These are phyloP conservation scores for Cutaneotrichosporon sp. DNA, from an alignment of 1,284 basidiomycete species.

Conservation along the genomic window DNA sequence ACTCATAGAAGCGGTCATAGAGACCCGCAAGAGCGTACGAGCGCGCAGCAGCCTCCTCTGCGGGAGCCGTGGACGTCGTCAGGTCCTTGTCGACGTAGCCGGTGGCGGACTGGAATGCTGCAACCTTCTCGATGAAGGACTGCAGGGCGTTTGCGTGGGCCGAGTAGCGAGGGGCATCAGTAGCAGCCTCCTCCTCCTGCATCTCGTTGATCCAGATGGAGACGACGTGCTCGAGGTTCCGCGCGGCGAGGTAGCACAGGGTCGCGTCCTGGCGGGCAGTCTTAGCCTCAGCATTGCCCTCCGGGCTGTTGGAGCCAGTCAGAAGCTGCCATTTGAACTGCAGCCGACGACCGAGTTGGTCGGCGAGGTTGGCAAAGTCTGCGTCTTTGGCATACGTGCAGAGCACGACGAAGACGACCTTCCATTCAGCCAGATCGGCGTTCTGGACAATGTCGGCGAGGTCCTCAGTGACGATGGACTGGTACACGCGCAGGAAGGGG, in stretches of 20 bases:
- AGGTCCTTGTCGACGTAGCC: slow-evolving; percentile 82
- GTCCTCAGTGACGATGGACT: slow-evolving; percentile 90
- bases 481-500: slow-evolving; percentile 90
- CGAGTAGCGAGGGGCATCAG: slow-evolving; percentile 61
- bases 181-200: slow-evolving; percentile 69
- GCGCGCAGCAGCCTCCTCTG: slow-evolving; percentile 55
- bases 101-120: slow-evolving; percentile 85
- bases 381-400: slow-evolving; percentile 87
- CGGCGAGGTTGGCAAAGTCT: slow-evolving; percentile 79
- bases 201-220: slow-evolving; percentile 92
- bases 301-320: slow-evolving; percentile 53
- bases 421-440: slow-evolving; percentile 91
- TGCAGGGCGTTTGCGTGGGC: slow-evolving; percentile 85
- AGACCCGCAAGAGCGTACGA: slow-evolving; percentile 77
- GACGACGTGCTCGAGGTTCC: slow-evolving; percentile 80
- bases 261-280: slow-evolving; percentile 83
- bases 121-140: slow-evolving; percentile 94
- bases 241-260: slow-evolving; percentile 85
- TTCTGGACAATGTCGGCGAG: slow-evolving; percentile 91
- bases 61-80: slow-evolving; percentile 40
- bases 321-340: slow-evolving; percentile 72
- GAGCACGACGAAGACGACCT: slow-evolving; percentile 92
- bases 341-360: slow-evolving; percentile 85
- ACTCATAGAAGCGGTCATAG: slow-evolving; percentile 93
- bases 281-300: slow-evolving; percentile 50